Evolutionary conservation across 495 filamentous ascomycete species (phyloP), one percentile per base, ranked within the genome.

Genomic region (Penicillium bialowiezense): DNA sequence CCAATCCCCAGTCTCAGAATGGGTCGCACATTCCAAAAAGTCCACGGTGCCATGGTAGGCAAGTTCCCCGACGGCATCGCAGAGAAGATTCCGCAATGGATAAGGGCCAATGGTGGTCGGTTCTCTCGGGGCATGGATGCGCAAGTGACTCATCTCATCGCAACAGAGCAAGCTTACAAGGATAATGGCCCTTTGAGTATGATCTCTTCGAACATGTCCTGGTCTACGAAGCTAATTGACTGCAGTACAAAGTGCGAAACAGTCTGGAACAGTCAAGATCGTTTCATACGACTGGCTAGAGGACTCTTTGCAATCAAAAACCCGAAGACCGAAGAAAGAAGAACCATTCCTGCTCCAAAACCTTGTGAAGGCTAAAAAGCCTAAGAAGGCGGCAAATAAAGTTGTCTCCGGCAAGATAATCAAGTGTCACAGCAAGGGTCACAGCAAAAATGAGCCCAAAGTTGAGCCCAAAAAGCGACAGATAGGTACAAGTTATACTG

Each of bases 231-330:
- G n/a, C 24, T 10, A 41, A 28, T 20, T 13, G 14, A 20, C 31
- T 36, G 21, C 29, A 82, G 80, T 82, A 8, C 48, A 63, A 49
- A 56, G 64, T 58, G 80, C 73, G 1, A 67, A 62, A 32, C 47
- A 42, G 1, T 51, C 72, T 1, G 55, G 52, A 7, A 63, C 61
- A 3, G 58, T 82, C 48, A 68, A 72, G 4, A 80, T 88, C 21
- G 81, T 88, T 13, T 68, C 65, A 7, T 79, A 70, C 21, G 83
- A 86, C 56, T 88, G 83, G 84, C 62, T 87, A 2, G 74, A 79
- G 50, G 80, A 85, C 15, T 75, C 69, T 0, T 52, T 84, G 1
- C 52, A 69, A 15, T 50, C 54, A 2, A 60, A 59, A 24, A 38
- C 40, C 1, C 40, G 33, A 12, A 63, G 48, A 1, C 72, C 69